Evolutionary conservation across 208 protist genomes (phyloP).

Genomic region (Herpetomonas muscarum): DNA sequence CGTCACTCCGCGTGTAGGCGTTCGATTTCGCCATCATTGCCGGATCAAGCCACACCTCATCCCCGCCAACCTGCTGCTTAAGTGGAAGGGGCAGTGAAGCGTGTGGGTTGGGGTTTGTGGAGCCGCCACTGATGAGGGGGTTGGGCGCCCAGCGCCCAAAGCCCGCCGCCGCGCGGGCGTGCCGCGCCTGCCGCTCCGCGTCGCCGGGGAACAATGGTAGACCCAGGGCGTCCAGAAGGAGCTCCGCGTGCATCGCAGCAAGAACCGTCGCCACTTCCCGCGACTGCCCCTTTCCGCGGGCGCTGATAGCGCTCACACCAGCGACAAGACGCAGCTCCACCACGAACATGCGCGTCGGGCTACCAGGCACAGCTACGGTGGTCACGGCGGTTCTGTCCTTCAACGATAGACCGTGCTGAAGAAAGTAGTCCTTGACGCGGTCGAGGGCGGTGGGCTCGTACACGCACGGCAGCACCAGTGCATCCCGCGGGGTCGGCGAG

Average conservation of each 20-base stretch:
- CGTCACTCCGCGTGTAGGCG: constrained; percentile 31
- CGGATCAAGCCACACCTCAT: constrained; percentile 64
- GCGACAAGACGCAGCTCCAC: constrained; percentile 40
- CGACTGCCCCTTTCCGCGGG: constrained; percentile 51
- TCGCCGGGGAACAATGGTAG: constrained; percentile 57
- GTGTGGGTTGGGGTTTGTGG: constrained; percentile 22
- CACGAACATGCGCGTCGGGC: constrained; percentile 39
- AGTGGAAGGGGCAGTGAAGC: constrained; percentile 62
- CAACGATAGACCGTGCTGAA: constrained; percentile 42
- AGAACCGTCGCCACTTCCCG: constrained; percentile 66
- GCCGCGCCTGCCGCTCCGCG: constrained; percentile 37
- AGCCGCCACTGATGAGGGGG: constrained; percentile 19
- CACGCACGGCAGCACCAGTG: constrained; percentile 64
- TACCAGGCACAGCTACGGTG: constrained; percentile 25
- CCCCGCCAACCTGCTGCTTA: constrained; percentile 65
- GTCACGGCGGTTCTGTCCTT: constrained; percentile 30
- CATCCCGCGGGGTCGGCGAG: constrained; percentile 54
- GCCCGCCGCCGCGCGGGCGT: constrained; percentile 44
- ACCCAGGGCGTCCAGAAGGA: constrained; percentile 67
- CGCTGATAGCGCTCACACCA: constrained; percentile 14
- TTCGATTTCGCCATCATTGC: constrained; percentile 10
- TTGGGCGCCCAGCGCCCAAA: constrained; percentile 76
- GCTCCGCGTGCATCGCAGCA: constrained; percentile 82
- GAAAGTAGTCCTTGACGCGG: constrained; percentile 56
- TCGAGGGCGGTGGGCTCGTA: constrained; percentile 47